These are phyloP conservation scores for Chlamydomonas schloesseri DNA, from an alignment of 139 green algal species.

Conservation along the genomic window DNA sequence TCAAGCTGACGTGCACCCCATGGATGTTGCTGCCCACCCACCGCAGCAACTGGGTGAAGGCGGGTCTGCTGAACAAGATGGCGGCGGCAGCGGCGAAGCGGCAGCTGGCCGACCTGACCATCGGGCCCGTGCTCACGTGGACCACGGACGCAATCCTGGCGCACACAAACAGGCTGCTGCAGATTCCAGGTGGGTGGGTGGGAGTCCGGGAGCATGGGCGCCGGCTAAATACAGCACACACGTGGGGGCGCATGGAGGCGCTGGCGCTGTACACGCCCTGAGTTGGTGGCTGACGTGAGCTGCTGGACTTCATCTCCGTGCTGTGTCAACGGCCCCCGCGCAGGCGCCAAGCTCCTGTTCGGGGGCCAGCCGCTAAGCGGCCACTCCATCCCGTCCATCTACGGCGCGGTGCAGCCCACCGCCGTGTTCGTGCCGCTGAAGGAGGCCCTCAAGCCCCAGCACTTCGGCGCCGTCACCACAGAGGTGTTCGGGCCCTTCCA, in stretches of 20 bases:
- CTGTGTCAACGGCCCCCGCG: neutral
- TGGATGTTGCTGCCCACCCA: too few relatives aligned
- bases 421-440: slow-evolving; percentile 94
- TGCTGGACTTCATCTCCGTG: too few relatives aligned
- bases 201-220: neutral
- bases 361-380: slow-evolving; percentile 84
- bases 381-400: slow-evolving; percentile 92
- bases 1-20: too few relatives aligned
- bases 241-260: neutral
- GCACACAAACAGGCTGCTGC: slow-evolving; percentile 83
- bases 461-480: slow-evolving; percentile 87
- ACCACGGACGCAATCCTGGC: slow-evolving; percentile 88
- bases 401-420: slow-evolving; percentile 95
- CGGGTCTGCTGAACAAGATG: slow-evolving; percentile 84
- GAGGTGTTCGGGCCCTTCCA: slow-evolving; percentile 98
- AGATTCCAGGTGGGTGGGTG: slow-evolving; percentile 83
- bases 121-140: slow-evolving; percentile 93
- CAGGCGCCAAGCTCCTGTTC: slow-evolving; percentile 87
- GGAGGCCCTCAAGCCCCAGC: slow-evolving; percentile 55
- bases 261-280: too few relatives aligned
- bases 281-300: too few relatives aligned
- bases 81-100: slow-evolving; percentile 60
- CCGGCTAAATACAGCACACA: neutral
- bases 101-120: slow-evolving; percentile 87
- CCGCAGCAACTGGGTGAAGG: slow-evolving; percentile 61